A percentile compares a stretch with the other conserved stretches of the same genome.
These are phyloP conservation scores for Eucalyptus cloeziana DNA, from an alignment of 345 rosid genomes.

Conservation along the genomic window DNA sequence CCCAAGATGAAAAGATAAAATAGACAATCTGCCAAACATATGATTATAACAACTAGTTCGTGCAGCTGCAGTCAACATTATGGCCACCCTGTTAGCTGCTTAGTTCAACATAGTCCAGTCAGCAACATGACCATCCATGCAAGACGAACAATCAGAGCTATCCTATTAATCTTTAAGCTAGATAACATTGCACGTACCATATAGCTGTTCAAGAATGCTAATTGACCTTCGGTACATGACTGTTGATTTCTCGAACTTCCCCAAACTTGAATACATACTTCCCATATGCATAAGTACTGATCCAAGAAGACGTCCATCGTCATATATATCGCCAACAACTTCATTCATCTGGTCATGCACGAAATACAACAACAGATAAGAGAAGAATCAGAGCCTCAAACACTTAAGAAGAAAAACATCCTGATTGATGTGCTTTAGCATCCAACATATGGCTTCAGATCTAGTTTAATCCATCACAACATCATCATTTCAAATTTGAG, in stretches of 20 bases:
- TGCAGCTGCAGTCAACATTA: neutral
- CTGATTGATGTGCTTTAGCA: neutral
- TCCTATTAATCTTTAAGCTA: neutral
- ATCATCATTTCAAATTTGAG: neutral
- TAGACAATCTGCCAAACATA: neutral
- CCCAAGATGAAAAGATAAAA: neutral
- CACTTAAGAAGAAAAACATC: neutral
- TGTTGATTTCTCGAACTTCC: constrained; percentile 53
- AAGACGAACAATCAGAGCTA: neutral
- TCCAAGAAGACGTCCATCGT: constrained; percentile 55
- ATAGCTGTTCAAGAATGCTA: constrained; percentile 32
- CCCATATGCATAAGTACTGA: constrained; percentile 69
- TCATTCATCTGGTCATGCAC: constrained; percentile 41
- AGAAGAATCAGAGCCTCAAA: neutral
- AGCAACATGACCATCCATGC: neutral
- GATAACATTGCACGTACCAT: constrained; percentile 24
- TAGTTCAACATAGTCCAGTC: neutral
- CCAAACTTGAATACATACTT: constrained; percentile 66
- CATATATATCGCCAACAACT: constrained; percentile 32
- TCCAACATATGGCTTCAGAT: neutral
- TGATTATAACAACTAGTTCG: neutral
- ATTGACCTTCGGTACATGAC: constrained; percentile 38
- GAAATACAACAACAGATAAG: neutral
- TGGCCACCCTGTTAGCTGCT: neutral
- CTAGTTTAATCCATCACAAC: neutral